Evolutionary conservation across 1,284 basidiomycete genomes (phyloP), one percentile per base, ranked within the genome.

Genomic region (Papiliotrema laurentii): DNA sequence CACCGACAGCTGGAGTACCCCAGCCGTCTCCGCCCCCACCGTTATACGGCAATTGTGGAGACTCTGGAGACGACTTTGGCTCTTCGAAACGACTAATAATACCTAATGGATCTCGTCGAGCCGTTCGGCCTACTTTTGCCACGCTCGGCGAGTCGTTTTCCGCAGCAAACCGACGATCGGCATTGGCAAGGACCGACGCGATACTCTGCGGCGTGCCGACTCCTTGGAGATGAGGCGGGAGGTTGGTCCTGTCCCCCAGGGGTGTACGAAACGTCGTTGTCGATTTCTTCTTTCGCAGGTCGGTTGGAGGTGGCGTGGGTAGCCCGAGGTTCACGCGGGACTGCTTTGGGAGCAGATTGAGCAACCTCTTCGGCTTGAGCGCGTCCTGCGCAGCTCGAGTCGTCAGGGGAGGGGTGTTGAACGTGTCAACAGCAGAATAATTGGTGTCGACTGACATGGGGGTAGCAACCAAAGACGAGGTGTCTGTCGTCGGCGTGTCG

Each of bases 21-120:
- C 55, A 56, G 25, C 51, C 55, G 21, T 53, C 51, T 6, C 54
- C 54, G 22, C 45, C 51, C 4, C 51, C 54, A 9, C 39, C 19
- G 4, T 37, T 27, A 25, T 39, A 53, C 1, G 51, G 55, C 41
- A 53, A 43, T 18, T 34, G 19, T 31, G 30, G n/a, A 4, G 21
- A 31, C 16, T 25, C 40, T 33, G 1, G 16, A 42, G 28, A 40
- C 24, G 19, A 9, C 7, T 28, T 43, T 28, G 16, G 6, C 18
- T 18, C 19, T 22, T 43, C 36, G 47, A 49, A 47, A 6, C 53
- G 43, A 27, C 41, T 43, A 26, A 57, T 50, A 22, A 57, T 51
- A 3, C 49, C 52, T 16, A 52, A 19, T 3, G 53, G 55, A 45
- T 54, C 50, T 38, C 49, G 43, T 25, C 43, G 47, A 31, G 45